A percentile compares a stretch with the other conserved stretches of the same genome.
phyloP scores from a whole-genome alignment of 2,329 filamentous ascomycete species.

The Beauveria asiatica region DNA sequence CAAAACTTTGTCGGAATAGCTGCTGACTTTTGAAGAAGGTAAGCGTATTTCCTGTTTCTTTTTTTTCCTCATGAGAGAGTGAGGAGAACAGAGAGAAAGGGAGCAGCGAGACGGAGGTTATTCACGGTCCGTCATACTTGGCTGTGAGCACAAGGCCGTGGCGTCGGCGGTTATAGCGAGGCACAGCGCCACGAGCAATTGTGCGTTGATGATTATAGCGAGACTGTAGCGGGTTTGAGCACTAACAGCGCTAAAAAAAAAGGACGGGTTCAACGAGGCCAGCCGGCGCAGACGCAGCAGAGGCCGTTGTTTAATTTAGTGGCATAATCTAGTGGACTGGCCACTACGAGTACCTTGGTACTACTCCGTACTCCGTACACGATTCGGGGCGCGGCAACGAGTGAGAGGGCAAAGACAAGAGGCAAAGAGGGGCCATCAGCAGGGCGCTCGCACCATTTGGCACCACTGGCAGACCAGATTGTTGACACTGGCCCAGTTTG shows the following conservation, averaged over 20 bases:
- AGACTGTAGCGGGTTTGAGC: background rate
- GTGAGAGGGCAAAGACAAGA: background rate
- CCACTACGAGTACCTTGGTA: background rate
- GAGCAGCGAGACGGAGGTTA: no score
- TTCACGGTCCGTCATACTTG: no score
- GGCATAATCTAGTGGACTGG: background rate
- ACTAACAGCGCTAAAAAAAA: background rate
- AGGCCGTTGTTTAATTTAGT: background rate
- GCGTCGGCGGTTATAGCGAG: background rate
- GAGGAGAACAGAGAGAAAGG: no score
- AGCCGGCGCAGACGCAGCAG: background rate
- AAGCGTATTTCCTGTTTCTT: no score
- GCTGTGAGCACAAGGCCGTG: background rate
- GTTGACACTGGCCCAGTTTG: no score
- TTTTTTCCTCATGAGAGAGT: no score
- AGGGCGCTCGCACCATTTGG: background rate
- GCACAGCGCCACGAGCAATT: background rate
- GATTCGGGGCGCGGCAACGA: no score
- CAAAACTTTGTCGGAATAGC: background rate
- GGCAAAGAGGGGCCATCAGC: background rate
- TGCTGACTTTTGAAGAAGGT: background rate
- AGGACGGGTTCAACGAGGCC: background rate
- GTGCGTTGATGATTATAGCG: no score
- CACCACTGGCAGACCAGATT: background rate
- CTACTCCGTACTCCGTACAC: no score